Conservation (phyloP, 1,139 yeast genomes). For the Yarrowia galli region DNA sequence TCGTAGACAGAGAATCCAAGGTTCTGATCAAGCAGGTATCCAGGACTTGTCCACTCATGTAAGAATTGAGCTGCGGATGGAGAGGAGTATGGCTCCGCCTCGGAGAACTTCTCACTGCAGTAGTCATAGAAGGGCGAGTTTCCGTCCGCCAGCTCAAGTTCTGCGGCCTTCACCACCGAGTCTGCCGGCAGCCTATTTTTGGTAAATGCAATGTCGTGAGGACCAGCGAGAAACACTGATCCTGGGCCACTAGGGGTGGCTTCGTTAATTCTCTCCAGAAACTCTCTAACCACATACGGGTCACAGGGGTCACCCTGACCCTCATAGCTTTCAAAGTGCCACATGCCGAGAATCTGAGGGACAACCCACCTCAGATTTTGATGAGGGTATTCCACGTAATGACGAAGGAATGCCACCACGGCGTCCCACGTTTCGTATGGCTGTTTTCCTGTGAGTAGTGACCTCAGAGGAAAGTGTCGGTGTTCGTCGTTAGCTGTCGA, state of each 20-base stretch:
- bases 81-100: background rate
- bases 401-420: constrained; percentile 14
- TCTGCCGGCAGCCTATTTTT: constrained; percentile 6
- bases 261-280: constrained; percentile 19
- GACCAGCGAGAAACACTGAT: constrained; percentile 22
- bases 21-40: background rate
- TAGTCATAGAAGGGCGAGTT: constrained; percentile 11
- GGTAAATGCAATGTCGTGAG: constrained; percentile 23
- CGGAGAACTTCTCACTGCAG: constrained; percentile 12
- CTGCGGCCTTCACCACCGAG: background rate
- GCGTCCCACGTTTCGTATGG: constrained; percentile 32
- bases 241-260: constrained; percentile 13
- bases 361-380: constrained; percentile 14
- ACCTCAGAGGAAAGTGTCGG: constrained; percentile 2
- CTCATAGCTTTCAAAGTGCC: constrained; percentile 3
- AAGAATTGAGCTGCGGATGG: constrained; percentile 14
- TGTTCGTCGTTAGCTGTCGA: constrained; percentile 7
- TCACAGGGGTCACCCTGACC: background rate
- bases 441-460: constrained; percentile 13
- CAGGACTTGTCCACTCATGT: constrained; percentile 1
- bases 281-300: constrained; percentile 9
- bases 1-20: background rate
- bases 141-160: constrained; percentile 15
- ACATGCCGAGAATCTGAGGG: constrained; percentile 7
- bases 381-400: constrained; percentile 28